These are phyloP conservation scores for Botryotinia narcissicola DNA, from an alignment of 2,329 filamentous ascomycete genomes.

Conservation along the genomic window DNA sequence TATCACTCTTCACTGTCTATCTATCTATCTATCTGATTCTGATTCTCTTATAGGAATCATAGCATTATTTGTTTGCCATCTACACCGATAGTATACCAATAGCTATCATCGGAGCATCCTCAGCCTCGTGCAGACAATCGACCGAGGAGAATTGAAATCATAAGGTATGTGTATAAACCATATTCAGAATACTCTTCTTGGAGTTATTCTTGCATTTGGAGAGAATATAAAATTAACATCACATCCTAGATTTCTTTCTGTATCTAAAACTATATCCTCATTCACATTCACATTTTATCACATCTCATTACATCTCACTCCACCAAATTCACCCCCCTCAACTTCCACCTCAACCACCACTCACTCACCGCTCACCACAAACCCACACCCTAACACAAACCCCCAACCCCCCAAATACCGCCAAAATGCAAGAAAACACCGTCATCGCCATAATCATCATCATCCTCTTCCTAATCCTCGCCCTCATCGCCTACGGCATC, in stretches of 20 bases:
- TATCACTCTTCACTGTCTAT: background rate
- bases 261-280: background rate
- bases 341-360: background rate
- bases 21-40: background rate
- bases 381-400: background rate
- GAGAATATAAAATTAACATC: background rate
- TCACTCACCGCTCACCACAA: background rate
- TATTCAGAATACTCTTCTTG: background rate
- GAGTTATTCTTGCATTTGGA: too few species aligned
- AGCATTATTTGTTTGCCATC: background rate
- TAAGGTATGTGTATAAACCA: background rate
- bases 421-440: slow-evolving; percentile 62
- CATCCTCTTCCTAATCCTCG: slow-evolving; percentile 61
- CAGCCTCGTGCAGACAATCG: background rate
- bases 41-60: background rate
- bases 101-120: background rate
- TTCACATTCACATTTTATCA: background rate
- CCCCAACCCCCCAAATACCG: slow-evolving; percentile 24
- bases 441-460: slow-evolving; percentile 68
- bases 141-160: background rate
- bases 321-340: background rate
- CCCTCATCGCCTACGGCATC: slow-evolving; percentile 61
- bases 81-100: background rate
- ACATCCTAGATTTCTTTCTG: background rate
- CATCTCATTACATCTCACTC: background rate